Evolutionary conservation across 805 yeast genomes (phyloP).

Genomic region (Sugiyamaella boreocaroliniensis): DNA sequence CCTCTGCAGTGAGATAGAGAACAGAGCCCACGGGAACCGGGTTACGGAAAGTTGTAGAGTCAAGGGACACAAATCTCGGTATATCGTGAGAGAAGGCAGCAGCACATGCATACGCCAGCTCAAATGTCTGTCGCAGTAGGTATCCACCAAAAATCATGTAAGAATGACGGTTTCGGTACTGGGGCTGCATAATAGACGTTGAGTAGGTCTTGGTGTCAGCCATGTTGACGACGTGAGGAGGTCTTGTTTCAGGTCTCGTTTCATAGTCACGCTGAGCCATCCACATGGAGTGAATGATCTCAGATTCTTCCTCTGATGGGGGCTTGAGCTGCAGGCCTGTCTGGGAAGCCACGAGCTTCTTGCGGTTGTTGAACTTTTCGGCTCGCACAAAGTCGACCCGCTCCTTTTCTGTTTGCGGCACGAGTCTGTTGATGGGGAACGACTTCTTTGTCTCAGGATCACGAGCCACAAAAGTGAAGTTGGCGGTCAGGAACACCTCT

Average conservation of each 20-base stretch:
- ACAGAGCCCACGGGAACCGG: conserved; percentile 97
- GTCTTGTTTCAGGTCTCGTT: conserved; percentile 32
- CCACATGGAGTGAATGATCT: conserved; percentile 74
- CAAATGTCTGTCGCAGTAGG: conserved; percentile 84
- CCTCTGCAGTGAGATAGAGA: conserved; percentile 70
- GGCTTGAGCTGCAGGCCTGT: conserved; percentile 62
- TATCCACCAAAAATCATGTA: conserved; percentile 96
- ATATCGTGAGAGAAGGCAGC: conserved; percentile 80
- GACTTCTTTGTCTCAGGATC: conserved; percentile 89
- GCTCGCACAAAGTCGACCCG: conserved; percentile 83
- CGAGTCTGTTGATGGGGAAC: conserved; percentile 73
- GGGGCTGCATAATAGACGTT: conserved; percentile 91
- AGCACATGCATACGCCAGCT: conserved; percentile 86
- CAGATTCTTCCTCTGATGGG: conserved; percentile 63
- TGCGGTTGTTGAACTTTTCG: conserved; percentile 80
- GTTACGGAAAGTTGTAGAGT: conserved; percentile 83
- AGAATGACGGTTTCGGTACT: conserved; percentile 89
- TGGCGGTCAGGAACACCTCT: conserved; percentile 76
- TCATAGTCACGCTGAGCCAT: conserved; percentile 29
- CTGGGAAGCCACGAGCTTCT: conserved; percentile 67
- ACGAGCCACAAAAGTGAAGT: conserved; percentile 92
- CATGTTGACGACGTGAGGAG: conserved; percentile 58
- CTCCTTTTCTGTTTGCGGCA: conserved; percentile 69
- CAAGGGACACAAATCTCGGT: conserved; percentile 85
- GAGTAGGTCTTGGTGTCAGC: conserved; percentile 63